Base-by-base conservation (phyloP, 2,329 filamentous ascomycete species). In the Epichloe gansuensis region DNA sequence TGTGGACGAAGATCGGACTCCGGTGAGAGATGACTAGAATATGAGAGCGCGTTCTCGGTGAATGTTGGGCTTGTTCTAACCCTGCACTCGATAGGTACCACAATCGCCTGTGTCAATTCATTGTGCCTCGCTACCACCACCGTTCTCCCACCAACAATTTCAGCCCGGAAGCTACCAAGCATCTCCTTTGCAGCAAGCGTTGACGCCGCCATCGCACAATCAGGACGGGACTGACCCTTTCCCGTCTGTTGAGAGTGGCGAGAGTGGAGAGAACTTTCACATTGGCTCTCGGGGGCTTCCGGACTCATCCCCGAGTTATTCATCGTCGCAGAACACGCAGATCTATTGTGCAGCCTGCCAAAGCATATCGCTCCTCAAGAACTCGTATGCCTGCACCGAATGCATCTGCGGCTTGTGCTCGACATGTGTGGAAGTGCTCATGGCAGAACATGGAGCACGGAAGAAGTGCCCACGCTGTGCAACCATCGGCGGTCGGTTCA, bases 391-490 rank as follows among this genome's bases (percentile, higher is more conserved):
- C 23, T 97, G 91, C 66, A 95, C 90, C 1, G 90, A 96, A 67
- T 97, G 93, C 66, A 95, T 97, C 57, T 95, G 89, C 65, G 91
- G 90, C 15, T 78, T 97, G 48, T 97, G 93, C 67, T 81, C 84
- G 57, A 82, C 89, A 54, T 97, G 91, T 62, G 89, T 96, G 53
- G 85, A 89, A 61, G 81, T 87, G 36, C 74, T 91, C 51, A 82
- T 88, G 68, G 80, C 78, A 59, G 85, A 89, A 64, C 84, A 89
- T 64, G 82, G 85, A 49, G 85, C 85, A 12, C 72, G 85, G 55
- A 79, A 84, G 61, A 87, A 86, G 64, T 93, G 87, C 70, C 87
- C 87, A 53, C 77, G 83, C 57, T 93, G 87, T 64, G 84, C 83
- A 51, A 87, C 84, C 40, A 84, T 90, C 56, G 87, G 87, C 51